Conservation (phyloP, 768 basidiomycete genomes). For the Gyrodon lividus region DNA sequence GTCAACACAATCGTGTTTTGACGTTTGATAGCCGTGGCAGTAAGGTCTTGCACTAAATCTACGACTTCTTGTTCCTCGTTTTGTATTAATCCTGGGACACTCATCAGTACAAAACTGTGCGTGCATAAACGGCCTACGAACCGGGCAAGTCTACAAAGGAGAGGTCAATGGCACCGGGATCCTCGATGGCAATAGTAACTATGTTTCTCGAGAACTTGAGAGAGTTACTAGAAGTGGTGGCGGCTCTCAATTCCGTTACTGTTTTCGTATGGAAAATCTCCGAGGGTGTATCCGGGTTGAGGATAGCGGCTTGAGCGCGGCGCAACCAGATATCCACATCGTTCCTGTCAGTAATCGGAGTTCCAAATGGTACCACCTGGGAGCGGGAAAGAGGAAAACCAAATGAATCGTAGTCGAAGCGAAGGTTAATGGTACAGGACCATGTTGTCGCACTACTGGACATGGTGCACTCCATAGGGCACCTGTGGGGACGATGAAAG, state of each 20-base stretch:
- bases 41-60: slow-evolving; percentile 48
- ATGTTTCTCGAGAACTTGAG: slow-evolving; percentile 50
- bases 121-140: slow-evolving; percentile 15
- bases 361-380: slow-evolving; percentile 28
- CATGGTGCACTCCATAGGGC: slow-evolving; percentile 55
- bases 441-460: slow-evolving; percentile 37
- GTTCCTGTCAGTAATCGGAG: slow-evolving; percentile 26
- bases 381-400: slow-evolving; percentile 20
- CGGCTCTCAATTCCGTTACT: slow-evolving; percentile 23
- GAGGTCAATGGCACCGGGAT: slow-evolving; percentile 46
- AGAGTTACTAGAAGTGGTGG: slow-evolving; percentile 19
- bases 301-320: slow-evolving; percentile 45
- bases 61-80: slow-evolving; percentile 44
- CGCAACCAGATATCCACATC: slow-evolving; percentile 42
- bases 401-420: slow-evolving; percentile 29
- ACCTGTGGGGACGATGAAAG: slow-evolving; percentile 32
- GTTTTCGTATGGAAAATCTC: slow-evolving; percentile 24
- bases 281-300: slow-evolving; percentile 26
- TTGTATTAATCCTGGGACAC: slow-evolving; percentile 53
- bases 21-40: slow-evolving; percentile 43
- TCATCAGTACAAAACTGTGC: slow-evolving; percentile 1
- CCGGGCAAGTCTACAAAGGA: slow-evolving; percentile 58
- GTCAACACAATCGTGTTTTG: slow-evolving; percentile 62
- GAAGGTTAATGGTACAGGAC: slow-evolving; percentile 46
- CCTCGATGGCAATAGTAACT: slow-evolving; percentile 45